Conservation (phyloP, 2,329 filamentous ascomycete species). For the Metarhizium brunneum region DNA sequence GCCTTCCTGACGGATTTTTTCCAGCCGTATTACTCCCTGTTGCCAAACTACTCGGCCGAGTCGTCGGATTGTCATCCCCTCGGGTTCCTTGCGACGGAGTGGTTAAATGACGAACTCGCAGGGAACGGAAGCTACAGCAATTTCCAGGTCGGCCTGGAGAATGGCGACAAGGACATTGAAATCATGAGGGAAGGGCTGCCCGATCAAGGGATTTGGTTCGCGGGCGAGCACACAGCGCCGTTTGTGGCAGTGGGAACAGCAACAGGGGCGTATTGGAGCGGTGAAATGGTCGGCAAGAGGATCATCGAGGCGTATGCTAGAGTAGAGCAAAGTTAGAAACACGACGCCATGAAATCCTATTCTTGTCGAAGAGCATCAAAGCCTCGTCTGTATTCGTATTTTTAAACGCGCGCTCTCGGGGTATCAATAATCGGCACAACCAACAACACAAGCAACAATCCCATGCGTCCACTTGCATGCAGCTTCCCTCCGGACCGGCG, state of each 20-base stretch:
- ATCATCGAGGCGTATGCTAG: constrained; percentile 46
- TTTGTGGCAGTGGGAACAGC: constrained; percentile 84
- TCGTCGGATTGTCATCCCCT: constrained; percentile 51
- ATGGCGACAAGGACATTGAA: constrained; percentile 64
- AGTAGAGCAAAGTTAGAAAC: neutral
- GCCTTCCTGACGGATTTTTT: constrained; percentile 57
- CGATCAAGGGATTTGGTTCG: constrained; percentile 68
- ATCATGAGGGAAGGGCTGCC: constrained; percentile 53
- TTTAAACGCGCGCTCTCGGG: neutral
- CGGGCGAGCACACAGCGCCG: constrained; percentile 83
- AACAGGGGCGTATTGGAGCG: constrained; percentile 88
- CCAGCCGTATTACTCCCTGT: constrained; percentile 64
- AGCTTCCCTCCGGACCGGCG: too few relatives aligned
- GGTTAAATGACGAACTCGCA: constrained; percentile 69
- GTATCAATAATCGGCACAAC: neutral
- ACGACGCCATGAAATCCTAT: neutral
- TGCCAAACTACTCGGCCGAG: constrained; percentile 55
- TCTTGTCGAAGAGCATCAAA: neutral
- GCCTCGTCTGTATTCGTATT: too few relatives aligned
- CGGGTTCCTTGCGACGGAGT: constrained; percentile 60
- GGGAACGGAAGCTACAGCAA: constrained; percentile 80
- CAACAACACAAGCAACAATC: too few relatives aligned
- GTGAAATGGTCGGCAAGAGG: constrained; percentile 64
- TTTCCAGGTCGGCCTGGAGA: constrained; percentile 66
- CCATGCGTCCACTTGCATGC: too few relatives aligned